Conservation (phyloP, 2,329 filamentous ascomycete genomes). For the Tolypocladium ovalisporum region DNA sequence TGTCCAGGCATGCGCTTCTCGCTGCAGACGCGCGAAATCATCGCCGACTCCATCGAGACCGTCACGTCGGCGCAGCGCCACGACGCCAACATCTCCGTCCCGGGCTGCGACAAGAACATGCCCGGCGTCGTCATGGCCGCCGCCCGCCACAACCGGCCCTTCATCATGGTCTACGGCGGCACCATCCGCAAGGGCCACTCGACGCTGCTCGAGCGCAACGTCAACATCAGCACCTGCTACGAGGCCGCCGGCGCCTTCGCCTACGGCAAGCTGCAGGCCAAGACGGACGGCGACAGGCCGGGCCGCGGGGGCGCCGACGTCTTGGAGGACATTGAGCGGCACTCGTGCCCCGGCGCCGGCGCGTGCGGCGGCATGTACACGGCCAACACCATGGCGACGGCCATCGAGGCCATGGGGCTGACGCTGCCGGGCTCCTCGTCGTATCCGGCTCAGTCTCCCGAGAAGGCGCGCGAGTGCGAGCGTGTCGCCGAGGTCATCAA, state of each 20-base stretch:
- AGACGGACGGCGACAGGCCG: constrained; percentile 47
- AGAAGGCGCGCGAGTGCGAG: constrained; percentile 79
- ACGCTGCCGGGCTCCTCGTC: constrained; percentile 75
- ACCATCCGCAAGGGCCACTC: constrained; percentile 85
- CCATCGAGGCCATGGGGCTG: constrained; percentile 83
- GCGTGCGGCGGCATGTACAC: constrained; percentile 83
- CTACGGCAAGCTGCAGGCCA: constrained; percentile 67
- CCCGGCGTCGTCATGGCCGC: constrained; percentile 86
- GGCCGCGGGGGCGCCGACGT: constrained; percentile 66
- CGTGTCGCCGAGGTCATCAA: constrained; percentile 70
- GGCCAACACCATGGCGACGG: constrained; percentile 83
- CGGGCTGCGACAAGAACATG: constrained; percentile 98
- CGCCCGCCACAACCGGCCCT: constrained; percentile 81
- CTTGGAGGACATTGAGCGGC: constrained; percentile 68
- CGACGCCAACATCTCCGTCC: constrained; percentile 87
- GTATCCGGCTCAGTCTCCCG: constrained; percentile 67
- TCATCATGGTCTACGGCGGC: constrained; percentile 91
- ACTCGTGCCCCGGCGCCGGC: constrained; percentile 55
- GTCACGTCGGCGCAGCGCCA: constrained; percentile 87
- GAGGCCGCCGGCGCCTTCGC: constrained; percentile 76
- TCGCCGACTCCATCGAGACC: constrained; percentile 88
- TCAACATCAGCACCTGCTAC: constrained; percentile 85
- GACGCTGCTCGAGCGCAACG: constrained; percentile 58
- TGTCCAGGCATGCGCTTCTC: constrained; percentile 79
- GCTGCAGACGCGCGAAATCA: constrained; percentile 80